Conservation (phyloP, 192 early-diverging fungal species). For the Linnemannia exigua region DNA sequence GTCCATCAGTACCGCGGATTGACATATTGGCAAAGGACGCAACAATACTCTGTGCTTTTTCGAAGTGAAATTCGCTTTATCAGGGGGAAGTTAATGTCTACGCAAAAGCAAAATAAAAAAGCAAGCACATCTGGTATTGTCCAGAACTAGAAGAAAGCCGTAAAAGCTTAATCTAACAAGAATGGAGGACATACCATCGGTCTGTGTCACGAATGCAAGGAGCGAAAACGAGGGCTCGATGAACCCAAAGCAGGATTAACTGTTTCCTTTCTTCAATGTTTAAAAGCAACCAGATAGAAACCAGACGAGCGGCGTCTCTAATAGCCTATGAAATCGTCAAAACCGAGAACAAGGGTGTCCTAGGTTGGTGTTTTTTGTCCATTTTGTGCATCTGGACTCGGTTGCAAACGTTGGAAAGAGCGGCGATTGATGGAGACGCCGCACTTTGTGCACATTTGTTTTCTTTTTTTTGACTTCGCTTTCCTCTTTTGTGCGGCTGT, state of each 20-base stretch:
- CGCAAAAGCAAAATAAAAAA: too few relatives aligned
- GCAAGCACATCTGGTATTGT: too few relatives aligned
- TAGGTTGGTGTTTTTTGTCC: neutral
- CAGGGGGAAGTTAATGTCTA: too few relatives aligned
- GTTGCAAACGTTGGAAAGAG: neutral
- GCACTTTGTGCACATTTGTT: constrained; percentile 3
- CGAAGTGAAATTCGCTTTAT: too few relatives aligned
- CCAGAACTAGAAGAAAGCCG: too few relatives aligned
- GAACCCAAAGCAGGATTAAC: neutral
- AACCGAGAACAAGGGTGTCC: neutral
- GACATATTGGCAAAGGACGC: too few relatives aligned
- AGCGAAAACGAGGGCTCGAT: neutral
- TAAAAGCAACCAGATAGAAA: too few relatives aligned
- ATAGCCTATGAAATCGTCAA: neutral
- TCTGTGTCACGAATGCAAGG: neutral
- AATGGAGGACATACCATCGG: neutral
- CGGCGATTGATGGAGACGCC: neutral
- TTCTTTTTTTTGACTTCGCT: neutral
- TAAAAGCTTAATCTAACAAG: neutral
- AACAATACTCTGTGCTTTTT: too few relatives aligned
- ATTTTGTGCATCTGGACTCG: neutral
- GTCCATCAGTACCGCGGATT: too few relatives aligned
- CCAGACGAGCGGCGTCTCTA: neutral
- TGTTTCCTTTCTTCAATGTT: too few relatives aligned
- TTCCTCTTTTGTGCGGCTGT: neutral